Base-by-base conservation (phyloP, 306 rosid species). In the Pterocarpus macrocarpus region DNA sequence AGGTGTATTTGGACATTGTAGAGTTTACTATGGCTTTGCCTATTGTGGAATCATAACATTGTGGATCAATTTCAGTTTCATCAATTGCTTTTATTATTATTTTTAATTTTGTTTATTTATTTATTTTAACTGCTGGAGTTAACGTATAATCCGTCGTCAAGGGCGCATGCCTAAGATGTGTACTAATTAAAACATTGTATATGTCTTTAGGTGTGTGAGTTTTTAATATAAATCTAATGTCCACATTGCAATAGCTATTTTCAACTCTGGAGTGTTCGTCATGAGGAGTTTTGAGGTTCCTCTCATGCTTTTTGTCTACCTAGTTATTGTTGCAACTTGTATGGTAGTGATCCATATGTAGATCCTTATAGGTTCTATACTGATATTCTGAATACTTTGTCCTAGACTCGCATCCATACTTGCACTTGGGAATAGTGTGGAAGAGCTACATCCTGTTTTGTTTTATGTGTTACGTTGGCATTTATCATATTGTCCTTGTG, bases 261-360 rank as follows among this genome's bases (percentile, higher is more conserved):
- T 59, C 49, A 73, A 32, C 43, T 14, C 28, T 16, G 1, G 11
- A 49, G 8, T 76, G 58, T 49, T 41, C 44, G 5, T 63, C 71
- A 9, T 64, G 35, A 71, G 47, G n/a, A 44, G 62, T 50, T 70
- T 78, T 75, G 35, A 41, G 75, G 64, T 66, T 57, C 59, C 13
- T 74, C 56, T 44, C 38, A 52, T 44, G 72, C 1, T 67, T 73
- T 52, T 33, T 62, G 38, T 49, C 73, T 32, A 30, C 16, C 2
- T 43, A 28, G 66, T 59, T 64, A 0, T 34, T 65, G 64, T 78
- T 47, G 36, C n/a, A 38, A 11, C 38, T 32, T 10, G 44, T 7
- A 39, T 15, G 69, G 12, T 45, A 80, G 47, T 70, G 55, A 58
- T 7, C 38, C 56, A 15, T 9, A 34, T 80, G 4, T 69, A 53